phyloP scores from a whole-genome alignment of 169 alveolate species.

The Eimeria praecox region DNA sequence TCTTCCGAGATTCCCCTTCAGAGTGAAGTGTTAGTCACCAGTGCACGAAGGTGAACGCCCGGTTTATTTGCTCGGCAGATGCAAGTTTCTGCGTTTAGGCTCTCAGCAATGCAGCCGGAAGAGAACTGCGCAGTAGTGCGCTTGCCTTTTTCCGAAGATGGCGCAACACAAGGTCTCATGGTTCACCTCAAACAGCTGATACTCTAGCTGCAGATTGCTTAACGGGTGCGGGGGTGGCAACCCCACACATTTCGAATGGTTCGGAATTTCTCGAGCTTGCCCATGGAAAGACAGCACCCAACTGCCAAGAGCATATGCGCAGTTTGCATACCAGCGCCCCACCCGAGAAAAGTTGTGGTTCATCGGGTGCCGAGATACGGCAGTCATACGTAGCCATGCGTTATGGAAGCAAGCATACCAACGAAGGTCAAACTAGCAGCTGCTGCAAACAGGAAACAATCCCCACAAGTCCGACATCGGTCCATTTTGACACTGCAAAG shows the following conservation, averaged over 20 bases:
- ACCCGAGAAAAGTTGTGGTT: neutral
- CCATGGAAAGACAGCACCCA: neutral
- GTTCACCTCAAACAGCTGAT: too few relatives aligned
- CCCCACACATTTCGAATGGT: neutral
- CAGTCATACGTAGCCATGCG: neutral
- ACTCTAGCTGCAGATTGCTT: neutral
- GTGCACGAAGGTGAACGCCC: neutral
- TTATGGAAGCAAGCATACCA: neutral
- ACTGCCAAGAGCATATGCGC: too few relatives aligned
- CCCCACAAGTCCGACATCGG: neutral
- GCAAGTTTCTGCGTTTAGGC: constrained; percentile 12
- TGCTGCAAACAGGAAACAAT: neutral
- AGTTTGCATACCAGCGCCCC: too few relatives aligned
- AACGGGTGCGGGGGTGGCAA: neutral
- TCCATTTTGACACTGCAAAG: neutral
- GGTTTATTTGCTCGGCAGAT: neutral
- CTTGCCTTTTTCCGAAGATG: neutral
- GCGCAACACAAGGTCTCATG: neutral
- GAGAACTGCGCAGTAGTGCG: constrained; percentile 11
- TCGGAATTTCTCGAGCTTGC: neutral
- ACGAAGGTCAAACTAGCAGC: neutral
- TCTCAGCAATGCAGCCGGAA: neutral
- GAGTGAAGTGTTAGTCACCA: neutral
- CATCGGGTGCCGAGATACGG: neutral
- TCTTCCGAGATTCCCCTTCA: neutral